These are phyloP conservation scores for Cyathus striatus DNA, from an alignment of 768 basidiomycete genomes.

Conservation along the genomic window DNA sequence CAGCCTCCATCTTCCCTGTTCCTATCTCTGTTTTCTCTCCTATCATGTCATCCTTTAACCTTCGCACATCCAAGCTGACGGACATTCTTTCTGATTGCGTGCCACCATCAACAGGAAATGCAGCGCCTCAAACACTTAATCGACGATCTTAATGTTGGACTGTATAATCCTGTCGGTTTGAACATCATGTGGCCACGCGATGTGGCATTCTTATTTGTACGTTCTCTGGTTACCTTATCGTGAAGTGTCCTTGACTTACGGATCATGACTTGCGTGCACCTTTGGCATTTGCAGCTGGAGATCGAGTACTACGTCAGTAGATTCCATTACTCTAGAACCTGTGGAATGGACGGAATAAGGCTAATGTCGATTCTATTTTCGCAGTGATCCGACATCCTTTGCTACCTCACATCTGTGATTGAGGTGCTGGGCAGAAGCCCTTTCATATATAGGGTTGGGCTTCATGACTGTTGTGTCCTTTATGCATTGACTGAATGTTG, in stretches of 20 bases:
- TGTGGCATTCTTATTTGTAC: slow-evolving; percentile 88
- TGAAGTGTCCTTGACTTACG: slow-evolving; percentile 6
- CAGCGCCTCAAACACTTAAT: slow-evolving; percentile 55
- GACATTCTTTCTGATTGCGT: slow-evolving; percentile 2
- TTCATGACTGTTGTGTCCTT: too few relatives aligned
- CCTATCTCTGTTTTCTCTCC: background rate
- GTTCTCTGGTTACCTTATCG: slow-evolving; percentile 26
- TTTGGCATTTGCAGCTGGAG: slow-evolving; percentile 61
- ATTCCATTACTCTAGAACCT: too few relatives aligned
- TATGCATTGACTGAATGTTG: too few relatives aligned
- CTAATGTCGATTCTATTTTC: too few relatives aligned
- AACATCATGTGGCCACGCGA: slow-evolving; percentile 82
- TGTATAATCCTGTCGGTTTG: slow-evolving; percentile 85
- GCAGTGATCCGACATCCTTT: too few relatives aligned
- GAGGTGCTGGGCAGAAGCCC: too few relatives aligned
- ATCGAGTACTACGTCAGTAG: slow-evolving; percentile 89
- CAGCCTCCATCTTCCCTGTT: background rate
- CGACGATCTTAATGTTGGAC: slow-evolving; percentile 58
- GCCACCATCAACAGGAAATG: slow-evolving; percentile 73
- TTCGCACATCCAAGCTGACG: background rate
- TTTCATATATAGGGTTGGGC: too few relatives aligned
- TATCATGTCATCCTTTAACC: too few relatives aligned
- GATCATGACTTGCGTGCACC: background rate
- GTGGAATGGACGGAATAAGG: too few relatives aligned
- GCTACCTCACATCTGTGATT: too few relatives aligned